Conservation (phyloP, 2,329 filamentous ascomycete genomes). For the Plenodomus biglobosus region DNA sequence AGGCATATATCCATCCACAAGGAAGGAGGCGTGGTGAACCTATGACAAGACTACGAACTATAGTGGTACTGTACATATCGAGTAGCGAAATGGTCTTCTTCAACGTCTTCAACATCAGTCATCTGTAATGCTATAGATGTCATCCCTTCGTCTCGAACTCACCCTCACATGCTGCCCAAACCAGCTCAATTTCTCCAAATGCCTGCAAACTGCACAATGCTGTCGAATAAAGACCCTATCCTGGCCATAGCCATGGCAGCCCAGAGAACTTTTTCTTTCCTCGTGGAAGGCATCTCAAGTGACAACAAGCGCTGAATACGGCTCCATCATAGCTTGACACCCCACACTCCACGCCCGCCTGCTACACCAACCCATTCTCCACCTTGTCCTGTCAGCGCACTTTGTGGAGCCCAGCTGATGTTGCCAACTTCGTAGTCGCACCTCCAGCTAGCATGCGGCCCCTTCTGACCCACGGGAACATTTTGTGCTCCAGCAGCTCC, state of each 20-base stretch:
- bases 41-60: not conserved
- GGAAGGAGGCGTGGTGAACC: not conserved
- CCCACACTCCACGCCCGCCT: constrained; percentile 80
- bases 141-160: not conserved
- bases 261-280: not conserved
- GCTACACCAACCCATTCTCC: constrained; percentile 85
- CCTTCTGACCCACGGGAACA: constrained; percentile 57
- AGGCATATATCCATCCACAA: no score
- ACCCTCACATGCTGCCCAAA: not conserved
- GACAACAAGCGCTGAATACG: not conserved
- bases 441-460: constrained; percentile 75
- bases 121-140: not conserved
- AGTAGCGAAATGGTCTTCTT: not conserved
- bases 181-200: not conserved
- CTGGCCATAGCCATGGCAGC: not conserved
- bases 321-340: constrained; percentile 58
- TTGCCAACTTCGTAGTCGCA: constrained; percentile 88
- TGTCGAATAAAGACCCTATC: not conserved
- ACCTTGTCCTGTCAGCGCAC: constrained; percentile 64
- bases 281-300: not conserved
- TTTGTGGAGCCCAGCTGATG: constrained; percentile 79
- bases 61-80: not conserved
- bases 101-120: not conserved
- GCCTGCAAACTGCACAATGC: not conserved
- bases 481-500: constrained; percentile 28